These are phyloP conservation scores for Saccharomycopsis crataegensis DNA, from an alignment of 1,139 yeast species.

Conservation along the genomic window DNA sequence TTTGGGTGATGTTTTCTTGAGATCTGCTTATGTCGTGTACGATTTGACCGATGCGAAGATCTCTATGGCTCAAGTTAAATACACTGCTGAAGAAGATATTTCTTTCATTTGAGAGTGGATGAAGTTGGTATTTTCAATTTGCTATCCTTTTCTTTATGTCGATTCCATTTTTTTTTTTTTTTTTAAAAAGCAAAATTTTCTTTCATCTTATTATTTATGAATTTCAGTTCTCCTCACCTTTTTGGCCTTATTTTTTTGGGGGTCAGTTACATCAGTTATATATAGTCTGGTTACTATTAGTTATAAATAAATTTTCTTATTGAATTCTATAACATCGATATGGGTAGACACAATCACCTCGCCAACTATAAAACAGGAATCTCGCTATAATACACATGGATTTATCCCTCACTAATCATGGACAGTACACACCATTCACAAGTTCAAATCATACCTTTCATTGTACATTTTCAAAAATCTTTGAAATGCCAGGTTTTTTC, in stretches of 20 bases:
- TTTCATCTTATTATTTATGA: not conserved
- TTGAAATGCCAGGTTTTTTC: not conserved
- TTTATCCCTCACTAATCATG: not conserved
- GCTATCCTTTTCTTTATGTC: not conserved
- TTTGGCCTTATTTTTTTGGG: not conserved
- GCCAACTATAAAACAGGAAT: not conserved
- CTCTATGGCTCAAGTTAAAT: constrained; percentile 39
- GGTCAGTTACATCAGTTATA: not conserved
- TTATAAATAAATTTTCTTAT: not conserved
- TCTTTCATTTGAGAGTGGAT: constrained; percentile 5
- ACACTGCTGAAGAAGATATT: constrained; percentile 21
- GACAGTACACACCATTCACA: not conserved
- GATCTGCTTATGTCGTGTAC: constrained; percentile 47
- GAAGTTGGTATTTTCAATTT: not conserved
- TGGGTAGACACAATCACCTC: not conserved
- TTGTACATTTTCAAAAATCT: not conserved
- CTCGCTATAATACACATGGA: not conserved
- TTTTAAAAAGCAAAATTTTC: not conserved
- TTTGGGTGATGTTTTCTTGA: constrained; percentile 48
- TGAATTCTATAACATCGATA: not conserved
- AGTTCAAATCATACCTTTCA: not conserved
- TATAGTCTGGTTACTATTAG: not conserved
- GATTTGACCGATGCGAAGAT: constrained; percentile 45
- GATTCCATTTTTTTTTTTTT: not conserved
- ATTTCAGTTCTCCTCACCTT: constrained; percentile 1